Evolutionary conservation across 345 rosid genomes (phyloP).

Genomic region (Eucalyptus urophylla): DNA sequence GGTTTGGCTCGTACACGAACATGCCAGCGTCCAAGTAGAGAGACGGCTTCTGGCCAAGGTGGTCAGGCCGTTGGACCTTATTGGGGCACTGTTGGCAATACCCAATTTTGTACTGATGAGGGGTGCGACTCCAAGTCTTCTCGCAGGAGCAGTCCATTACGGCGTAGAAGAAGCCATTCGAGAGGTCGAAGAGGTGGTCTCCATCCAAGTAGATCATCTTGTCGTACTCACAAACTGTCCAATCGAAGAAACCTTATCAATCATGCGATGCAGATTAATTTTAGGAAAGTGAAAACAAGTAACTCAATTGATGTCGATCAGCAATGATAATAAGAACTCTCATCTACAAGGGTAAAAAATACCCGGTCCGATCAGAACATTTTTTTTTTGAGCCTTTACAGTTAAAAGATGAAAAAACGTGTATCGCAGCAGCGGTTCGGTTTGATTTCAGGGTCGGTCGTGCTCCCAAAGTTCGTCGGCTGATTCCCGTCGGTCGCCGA

Average conservation of each 20-base stretch:
- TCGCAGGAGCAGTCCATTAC: background rate
- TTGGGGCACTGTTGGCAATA: background rate
- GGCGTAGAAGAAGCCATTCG: slow-evolving; percentile 20
- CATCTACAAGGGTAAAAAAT: too few relatives aligned
- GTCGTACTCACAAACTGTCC: slow-evolving; percentile 13
- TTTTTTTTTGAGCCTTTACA: too few relatives aligned
- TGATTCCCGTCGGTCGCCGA: background rate
- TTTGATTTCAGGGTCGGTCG: too few relatives aligned
- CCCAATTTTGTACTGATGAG: background rate
- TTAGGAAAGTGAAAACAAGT: too few relatives aligned
- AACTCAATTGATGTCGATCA: too few relatives aligned
- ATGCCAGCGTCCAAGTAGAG: background rate
- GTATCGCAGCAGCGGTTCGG: too few relatives aligned
- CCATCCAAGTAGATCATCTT: slow-evolving; percentile 26
- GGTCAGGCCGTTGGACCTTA: background rate
- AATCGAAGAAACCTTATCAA: background rate
- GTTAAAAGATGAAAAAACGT: too few relatives aligned
- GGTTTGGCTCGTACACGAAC: slow-evolving; percentile 14
- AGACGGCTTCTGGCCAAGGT: background rate
- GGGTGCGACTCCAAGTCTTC: slow-evolving; percentile 9
- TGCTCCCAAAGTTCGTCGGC: too few relatives aligned
- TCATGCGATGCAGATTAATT: too few relatives aligned
- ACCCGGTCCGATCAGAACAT: too few relatives aligned
- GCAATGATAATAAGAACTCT: too few relatives aligned
- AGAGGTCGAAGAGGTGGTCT: background rate